Evolutionary conservation across 2,329 filamentous ascomycete genomes (phyloP).

Genomic region (Hymenoscyphus fructigenus): DNA sequence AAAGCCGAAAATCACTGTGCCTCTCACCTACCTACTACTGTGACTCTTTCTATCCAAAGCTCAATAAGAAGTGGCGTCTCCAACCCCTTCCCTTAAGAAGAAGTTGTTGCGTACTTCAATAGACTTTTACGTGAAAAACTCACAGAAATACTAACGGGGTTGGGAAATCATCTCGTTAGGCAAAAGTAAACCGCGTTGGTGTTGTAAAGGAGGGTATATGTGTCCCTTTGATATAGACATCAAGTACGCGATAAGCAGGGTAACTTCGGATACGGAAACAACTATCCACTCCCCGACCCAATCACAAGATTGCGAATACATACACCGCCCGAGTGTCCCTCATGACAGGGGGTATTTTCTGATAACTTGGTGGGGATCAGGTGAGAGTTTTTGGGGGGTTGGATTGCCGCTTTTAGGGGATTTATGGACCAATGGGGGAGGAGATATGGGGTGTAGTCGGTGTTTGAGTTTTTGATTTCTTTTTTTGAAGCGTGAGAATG

Average conservation of each 20-base stretch:
- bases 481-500: background rate
- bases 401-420: conserved; percentile 1
- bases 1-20: background rate
- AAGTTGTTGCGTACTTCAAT: background rate
- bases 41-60: too few species aligned
- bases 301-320: background rate
- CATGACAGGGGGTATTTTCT: background rate
- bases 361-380: conserved; percentile 4
- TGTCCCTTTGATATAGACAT: background rate
- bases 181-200: background rate
- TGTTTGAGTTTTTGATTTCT: background rate
- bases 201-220: conserved; percentile 17
- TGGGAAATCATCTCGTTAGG: background rate
- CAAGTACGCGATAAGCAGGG: too few species aligned
- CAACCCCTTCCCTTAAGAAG: background rate
- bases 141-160: background rate
- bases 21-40: background rate
- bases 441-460: background rate
- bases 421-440: background rate
- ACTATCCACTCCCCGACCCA: background rate
- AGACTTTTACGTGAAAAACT: background rate
- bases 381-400: conserved; percentile 5
- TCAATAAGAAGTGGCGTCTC: background rate
- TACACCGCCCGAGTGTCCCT: background rate
- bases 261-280: background rate